These are phyloP conservation scores for Oidiodendron maius DNA, from an alignment of 495 filamentous ascomycete genomes.

Conservation along the genomic window DNA sequence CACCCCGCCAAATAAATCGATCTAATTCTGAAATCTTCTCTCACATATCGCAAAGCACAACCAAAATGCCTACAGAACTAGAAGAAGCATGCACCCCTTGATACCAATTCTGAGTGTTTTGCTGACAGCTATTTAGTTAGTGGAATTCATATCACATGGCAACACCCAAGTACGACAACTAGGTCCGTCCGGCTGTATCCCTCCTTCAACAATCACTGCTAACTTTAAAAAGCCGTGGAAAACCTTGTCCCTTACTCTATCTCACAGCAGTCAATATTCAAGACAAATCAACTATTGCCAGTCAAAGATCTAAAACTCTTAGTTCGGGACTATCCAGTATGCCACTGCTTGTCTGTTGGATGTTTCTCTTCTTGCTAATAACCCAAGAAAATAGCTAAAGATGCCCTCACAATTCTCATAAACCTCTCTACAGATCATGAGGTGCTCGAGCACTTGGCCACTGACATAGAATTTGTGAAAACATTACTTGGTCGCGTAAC, in stretches of 20 bases:
- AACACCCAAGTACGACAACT: conserved; percentile 79
- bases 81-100: conserved; percentile 60
- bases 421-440: conserved; percentile 79
- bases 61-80: conserved; percentile 69
- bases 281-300: conserved; percentile 68
- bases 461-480: conserved; percentile 78
- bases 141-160: conserved; percentile 85
- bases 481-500: conserved; percentile 63
- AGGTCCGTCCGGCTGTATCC: conserved; percentile 38
- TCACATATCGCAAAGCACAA: background rate
- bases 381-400: conserved; percentile 73
- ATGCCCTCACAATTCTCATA: conserved; percentile 88
- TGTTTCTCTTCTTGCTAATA: background rate
- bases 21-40: background rate
- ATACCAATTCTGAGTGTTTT: background rate
- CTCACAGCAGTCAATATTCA: conserved; percentile 75
- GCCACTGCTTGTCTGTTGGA: background rate
- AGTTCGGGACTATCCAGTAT: conserved; percentile 52
- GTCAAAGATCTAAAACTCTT: conserved; percentile 87
- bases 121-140: conserved; percentile 51
- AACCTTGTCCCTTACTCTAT: conserved; percentile 80
- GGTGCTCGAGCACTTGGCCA: conserved; percentile 62
- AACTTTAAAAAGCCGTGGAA: conserved; percentile 58
- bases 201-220: background rate
- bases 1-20: background rate